Base-by-base conservation (phyloP, 768 basidiomycete genomes). In the Macrolepiota fuliginosa region DNA sequence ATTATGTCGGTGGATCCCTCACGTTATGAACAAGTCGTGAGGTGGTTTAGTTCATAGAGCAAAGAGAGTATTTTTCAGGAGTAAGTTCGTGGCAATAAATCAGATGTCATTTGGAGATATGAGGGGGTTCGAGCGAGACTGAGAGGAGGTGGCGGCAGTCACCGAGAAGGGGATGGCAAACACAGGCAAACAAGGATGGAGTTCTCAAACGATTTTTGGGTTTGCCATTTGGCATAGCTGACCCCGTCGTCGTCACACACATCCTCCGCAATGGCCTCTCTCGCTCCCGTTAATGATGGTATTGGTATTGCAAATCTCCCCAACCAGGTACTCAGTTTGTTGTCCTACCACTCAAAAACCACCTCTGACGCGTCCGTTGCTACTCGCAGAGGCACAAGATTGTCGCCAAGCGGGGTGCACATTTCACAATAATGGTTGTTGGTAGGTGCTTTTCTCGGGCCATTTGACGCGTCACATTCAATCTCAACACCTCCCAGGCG, bases 361-460 rank as follows among this genome's bases (percentile, higher is more conserved):
- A 15, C 53, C 45, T 62, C 64, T 74, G 65, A 75, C 74, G 70
- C 73, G 68, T 70, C 62, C 60, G 17, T 56, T 53, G 56, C 62
- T 65, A 69, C 58, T 67, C 62, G 49, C 73, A 98, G 96, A 89
- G 92, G 82, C 97, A 99, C 83, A 98, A 98, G 83, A 98, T 98
- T 73, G 95, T 98, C 65, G 96, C 94, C 64, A 96, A 98, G 82
- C 89, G 83, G 71, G 97, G 97, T 63, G 94, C 91, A 6, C 96
- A 98, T 79, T 98, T 98, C 79, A 98, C 97, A 61, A 86, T 99
- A 70, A 99, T 99, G 97, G 97, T 98, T 49, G 96, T 98, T 63
- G 97, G 97, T 94, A 69, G 73, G 91, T 66, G 24, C 19, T 35
- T 25, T 47, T 12, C n/a, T 12, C 22, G 39, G 12, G 12, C 4